Evolutionary conservation across 2,329 filamentous ascomycete genomes (phyloP).

Genomic region (Alternaria brassicicola): DNA sequence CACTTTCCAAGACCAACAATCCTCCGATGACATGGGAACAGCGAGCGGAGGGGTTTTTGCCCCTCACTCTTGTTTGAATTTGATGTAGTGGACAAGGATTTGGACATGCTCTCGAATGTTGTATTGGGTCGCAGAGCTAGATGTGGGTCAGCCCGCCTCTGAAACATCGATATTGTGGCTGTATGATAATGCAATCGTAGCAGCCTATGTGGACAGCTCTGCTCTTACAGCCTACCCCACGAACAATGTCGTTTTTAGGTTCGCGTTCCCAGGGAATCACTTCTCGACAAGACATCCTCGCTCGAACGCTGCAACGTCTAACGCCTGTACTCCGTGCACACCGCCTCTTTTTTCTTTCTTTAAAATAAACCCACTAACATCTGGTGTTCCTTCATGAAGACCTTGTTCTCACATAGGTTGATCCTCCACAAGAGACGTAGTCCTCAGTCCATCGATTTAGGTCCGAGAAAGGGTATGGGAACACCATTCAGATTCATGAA

Average conservation of each 20-base stretch:
- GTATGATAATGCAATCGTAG: background rate
- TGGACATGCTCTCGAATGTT: background rate
- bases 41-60: background rate
- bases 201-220: background rate
- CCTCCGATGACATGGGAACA: background rate
- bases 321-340: constrained; percentile 5
- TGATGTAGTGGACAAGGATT: background rate
- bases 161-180: background rate
- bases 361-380: background rate
- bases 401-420: background rate
- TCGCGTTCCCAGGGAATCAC: background rate
- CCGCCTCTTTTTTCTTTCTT: background rate
- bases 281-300: background rate
- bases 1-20: background rate
- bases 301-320: constrained; percentile 10
- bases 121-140: background rate
- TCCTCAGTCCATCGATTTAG: background rate
- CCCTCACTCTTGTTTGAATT: background rate
- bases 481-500: constrained; percentile 39
- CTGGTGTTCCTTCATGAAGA: background rate
- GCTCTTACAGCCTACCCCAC: background rate
- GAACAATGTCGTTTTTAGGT: background rate
- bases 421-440: background rate
- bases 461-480: constrained; percentile 29
- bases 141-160: background rate